Percentiles rank a stretch among this genome's conserved stretches.
Conservation (phyloP, 805 yeast species). For the Cyberlindnera misumaiensis region DNA sequence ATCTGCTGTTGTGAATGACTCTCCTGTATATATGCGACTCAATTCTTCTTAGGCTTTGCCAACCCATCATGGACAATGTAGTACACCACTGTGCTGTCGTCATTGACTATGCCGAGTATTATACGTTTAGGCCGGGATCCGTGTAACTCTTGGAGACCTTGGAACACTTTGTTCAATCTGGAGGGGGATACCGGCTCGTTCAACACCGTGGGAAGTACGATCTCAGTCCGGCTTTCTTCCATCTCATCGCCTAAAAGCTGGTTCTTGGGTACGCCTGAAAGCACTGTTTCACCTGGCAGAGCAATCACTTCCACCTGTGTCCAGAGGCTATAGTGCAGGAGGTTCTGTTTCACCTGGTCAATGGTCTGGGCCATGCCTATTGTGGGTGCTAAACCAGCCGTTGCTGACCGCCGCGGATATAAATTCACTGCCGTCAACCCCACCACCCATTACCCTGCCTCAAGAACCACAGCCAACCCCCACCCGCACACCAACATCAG, state of each 20-base stretch:
- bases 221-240: slow-evolving; percentile 1
- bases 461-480: too few relatives aligned
- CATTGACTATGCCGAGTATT: slow-evolving; percentile 48
- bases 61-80: slow-evolving; percentile 63
- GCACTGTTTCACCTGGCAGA: slow-evolving; percentile 3
- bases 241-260: slow-evolving; percentile 15
- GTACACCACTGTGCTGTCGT: slow-evolving; percentile 67
- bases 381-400: too few relatives aligned
- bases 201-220: slow-evolving; percentile 3
- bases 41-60: slow-evolving; percentile 55
- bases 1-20: slow-evolving; percentile 2
- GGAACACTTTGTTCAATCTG: slow-evolving; percentile 36
- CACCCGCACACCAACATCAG: too few relatives aligned
- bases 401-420: too few relatives aligned
- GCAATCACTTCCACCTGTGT: slow-evolving; percentile 12
- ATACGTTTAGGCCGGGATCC: slow-evolving; percentile 36
- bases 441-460: too few relatives aligned
- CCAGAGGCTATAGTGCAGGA: slow-evolving; percentile 19
- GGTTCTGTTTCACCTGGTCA: slow-evolving; percentile 16
- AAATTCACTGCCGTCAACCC: too few relatives aligned
- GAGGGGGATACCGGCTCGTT: slow-evolving; percentile 27
- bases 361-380: too few relatives aligned
- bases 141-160: slow-evolving; percentile 11
- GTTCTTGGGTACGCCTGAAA: slow-evolving; percentile 20
- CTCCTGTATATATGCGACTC: slow-evolving; percentile 18